Evolutionary conservation across 352 stramenopile genomes (phyloP).

Genomic region (Globisporangium barbulae): DNA sequence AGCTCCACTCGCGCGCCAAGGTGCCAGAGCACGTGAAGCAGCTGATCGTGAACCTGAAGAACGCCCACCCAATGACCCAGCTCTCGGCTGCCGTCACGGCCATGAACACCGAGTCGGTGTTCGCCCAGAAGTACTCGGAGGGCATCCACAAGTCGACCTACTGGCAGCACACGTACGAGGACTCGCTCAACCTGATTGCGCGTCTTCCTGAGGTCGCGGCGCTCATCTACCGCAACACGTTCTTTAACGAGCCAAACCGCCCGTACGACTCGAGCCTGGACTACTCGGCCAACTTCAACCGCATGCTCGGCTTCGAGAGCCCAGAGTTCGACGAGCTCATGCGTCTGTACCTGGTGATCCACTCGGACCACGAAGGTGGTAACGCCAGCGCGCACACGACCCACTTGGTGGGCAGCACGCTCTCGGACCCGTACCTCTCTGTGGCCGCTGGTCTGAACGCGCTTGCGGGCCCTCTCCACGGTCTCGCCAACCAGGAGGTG

Average conservation of each 20-base stretch:
- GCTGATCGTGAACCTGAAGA: constrained; percentile 95
- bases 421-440: constrained; percentile 97
- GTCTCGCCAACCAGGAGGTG: constrained; percentile 99
- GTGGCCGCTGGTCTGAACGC: constrained; percentile 96
- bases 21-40: constrained; percentile 95
- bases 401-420: constrained; percentile 96
- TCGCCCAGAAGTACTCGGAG: constrained; percentile 96
- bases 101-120: constrained; percentile 95
- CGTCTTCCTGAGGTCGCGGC: constrained; percentile 96
- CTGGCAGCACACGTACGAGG: constrained; percentile 97
- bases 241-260: constrained; percentile 94
- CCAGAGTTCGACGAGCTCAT: constrained; percentile 98
- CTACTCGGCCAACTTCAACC: constrained; percentile 98
- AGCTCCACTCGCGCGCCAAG: constrained; percentile 94
- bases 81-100: constrained; percentile 93
- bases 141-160: constrained; percentile 98
- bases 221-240: constrained; percentile 99
- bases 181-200: constrained; percentile 98
- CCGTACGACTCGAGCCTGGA: constrained; percentile 94
- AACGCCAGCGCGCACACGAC: constrained; percentile 99
- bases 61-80: constrained; percentile 99
- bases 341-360: constrained; percentile 99
- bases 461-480: constrained; percentile 97
- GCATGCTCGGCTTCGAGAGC: constrained; percentile 97
- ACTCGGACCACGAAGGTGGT: constrained; percentile 99